Evolutionary conservation across 441 rosid species (phyloP).

Genomic region (Dalechampia spathulata): DNA sequence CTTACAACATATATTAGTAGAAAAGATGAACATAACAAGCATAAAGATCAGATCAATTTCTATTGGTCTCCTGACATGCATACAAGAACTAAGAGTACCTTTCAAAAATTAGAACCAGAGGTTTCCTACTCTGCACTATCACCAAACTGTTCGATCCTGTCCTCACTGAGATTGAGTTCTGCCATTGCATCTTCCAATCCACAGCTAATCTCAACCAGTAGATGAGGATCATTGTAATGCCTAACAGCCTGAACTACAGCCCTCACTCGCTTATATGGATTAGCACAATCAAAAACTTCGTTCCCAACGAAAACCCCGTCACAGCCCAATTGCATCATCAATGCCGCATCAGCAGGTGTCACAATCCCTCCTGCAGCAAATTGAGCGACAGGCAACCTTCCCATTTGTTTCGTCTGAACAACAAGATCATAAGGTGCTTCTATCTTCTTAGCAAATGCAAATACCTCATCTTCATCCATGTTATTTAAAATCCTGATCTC

Average conservation of each 20-base stretch:
- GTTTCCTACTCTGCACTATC: no score
- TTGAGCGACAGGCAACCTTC: conserved; percentile 65
- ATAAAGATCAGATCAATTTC: no score
- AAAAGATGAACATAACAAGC: no score
- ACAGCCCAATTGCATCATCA: conserved; percentile 85
- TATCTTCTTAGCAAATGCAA: conserved; percentile 57
- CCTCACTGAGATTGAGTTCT: conserved; percentile 37
- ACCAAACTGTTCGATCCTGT: conserved; percentile 52
- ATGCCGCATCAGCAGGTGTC: conserved; percentile 81
- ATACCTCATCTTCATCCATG: conserved; percentile 90
- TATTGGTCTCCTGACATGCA: no score
- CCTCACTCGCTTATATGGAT: conserved; percentile 50
- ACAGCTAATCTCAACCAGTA: conserved; percentile 54
- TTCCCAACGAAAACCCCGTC: conserved; percentile 70
- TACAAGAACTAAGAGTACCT: no score
- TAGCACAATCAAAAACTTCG: conserved; percentile 50
- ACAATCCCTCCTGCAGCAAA: conserved; percentile 75
- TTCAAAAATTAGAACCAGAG: no score
- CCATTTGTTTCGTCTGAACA: conserved; percentile 83
- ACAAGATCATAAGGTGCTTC: conserved; percentile 73
- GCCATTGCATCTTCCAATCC: conserved; percentile 48
- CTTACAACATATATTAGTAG: no score
- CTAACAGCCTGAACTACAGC: conserved; percentile 71
- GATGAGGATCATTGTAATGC: conserved; percentile 76
- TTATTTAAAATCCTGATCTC: conserved; percentile 59